Percentiles rank a stretch among this genome's conserved stretches.
Conservation (phyloP, 148 eudicot species). For the Rheum nobile region DNA sequence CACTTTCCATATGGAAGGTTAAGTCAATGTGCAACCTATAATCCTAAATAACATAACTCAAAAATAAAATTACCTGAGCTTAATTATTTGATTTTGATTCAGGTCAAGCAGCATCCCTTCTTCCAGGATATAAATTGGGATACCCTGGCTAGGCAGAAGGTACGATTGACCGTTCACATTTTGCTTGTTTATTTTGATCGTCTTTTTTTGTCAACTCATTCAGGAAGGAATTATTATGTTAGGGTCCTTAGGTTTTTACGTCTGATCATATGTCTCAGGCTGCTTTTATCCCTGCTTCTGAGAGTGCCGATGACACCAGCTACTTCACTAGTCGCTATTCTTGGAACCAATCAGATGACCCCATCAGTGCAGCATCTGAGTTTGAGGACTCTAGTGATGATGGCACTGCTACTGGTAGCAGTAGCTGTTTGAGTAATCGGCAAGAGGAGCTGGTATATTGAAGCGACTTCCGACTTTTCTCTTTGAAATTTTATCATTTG, state of each 20-base stretch:
- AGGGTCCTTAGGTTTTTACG: not conserved
- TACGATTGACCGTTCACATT: slow-evolving; percentile 8
- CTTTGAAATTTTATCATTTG: not conserved
- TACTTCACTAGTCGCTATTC: slow-evolving; percentile 89
- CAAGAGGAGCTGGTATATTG: slow-evolving; percentile 71
- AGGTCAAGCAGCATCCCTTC: slow-evolving; percentile 95
- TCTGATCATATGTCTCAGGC: slow-evolving; percentile 46
- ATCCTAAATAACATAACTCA: not conserved
- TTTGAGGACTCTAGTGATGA: slow-evolving; percentile 76
- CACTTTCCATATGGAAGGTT: not conserved
- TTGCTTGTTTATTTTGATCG: not conserved
- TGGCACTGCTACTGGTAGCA: slow-evolving; percentile 74
- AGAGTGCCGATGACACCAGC: slow-evolving; percentile 84
- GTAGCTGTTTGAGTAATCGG: slow-evolving; percentile 66
- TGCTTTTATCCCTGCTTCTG: slow-evolving; percentile 95
- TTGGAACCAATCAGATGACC: slow-evolving; percentile 89
- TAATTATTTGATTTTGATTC: slow-evolving; percentile 11
- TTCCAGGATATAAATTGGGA: slow-evolving; percentile 97
- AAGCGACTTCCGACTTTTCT: not conserved
- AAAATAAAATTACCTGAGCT: not conserved
- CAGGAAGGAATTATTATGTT: not conserved
- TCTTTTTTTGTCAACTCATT: not conserved
- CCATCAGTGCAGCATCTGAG: slow-evolving; percentile 57
- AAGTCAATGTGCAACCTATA: not conserved
- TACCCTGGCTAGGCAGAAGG: slow-evolving; percentile 98